Base-by-base conservation (phyloP, 768 basidiomycete genomes). In the Pleurotus pulmonarius region DNA sequence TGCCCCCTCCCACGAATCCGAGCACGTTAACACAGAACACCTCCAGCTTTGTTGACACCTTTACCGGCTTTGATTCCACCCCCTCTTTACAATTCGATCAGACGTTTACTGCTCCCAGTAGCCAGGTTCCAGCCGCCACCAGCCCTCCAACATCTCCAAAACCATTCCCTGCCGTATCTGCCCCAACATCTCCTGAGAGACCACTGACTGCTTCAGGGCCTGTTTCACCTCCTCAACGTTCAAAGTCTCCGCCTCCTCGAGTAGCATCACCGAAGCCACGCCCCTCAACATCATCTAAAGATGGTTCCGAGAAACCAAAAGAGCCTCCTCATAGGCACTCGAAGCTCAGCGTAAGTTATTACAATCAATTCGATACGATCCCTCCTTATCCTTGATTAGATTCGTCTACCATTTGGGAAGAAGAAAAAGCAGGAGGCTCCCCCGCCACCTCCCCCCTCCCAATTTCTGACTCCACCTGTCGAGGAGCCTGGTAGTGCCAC, bases 351-450 rank as follows among this genome's bases (percentile, higher is more conserved):
- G 90, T 92, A 72, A 74, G 88, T 80, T 3, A 39, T 26, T 47
- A 1, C 58, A 38, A 45, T 26, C 47, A 41, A 38, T 15, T 58
- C 49, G 39, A 24, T 53, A 26, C 15, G 13, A 26, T 22, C 47
- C 25, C 59, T 49, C 16, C 54, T n/a, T 55, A 52, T 26, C 34
- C 43, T 46, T 59, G 49, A 25, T 54, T 59, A 87, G 90, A 80
- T 93, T 60, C 90, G 88, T 54, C 69, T 93, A 58, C 90, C 89
- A 0, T 93, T 93, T 64, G 84, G 85, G 37, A 90, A 88, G 77
- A 87, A 83, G 63, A 76, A 83, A 46, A 78, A 85, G 45, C 75
- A 79, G 13, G 69, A 73, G 53, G 70, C 75, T 59, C 75, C 80
- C 44, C 69, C 81, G 57, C 72, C 75, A 38, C 61, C 78, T 58